Conservation (phyloP, 2,329 filamentous ascomycete species). For the Huntiella moniliformis region DNA sequence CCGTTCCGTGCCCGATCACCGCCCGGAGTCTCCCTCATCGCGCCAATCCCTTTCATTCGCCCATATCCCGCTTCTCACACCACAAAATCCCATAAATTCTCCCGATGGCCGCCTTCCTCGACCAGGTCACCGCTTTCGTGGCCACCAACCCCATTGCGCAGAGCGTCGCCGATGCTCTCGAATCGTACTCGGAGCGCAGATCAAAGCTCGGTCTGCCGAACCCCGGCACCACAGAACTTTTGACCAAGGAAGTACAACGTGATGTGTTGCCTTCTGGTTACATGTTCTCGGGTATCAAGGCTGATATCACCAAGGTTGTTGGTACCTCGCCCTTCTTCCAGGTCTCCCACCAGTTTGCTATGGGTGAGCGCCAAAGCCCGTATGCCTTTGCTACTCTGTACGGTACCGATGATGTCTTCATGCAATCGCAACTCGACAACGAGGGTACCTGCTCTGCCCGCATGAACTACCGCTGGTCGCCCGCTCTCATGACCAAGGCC, state of each 20-base stretch:
- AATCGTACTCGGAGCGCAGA: conserved; percentile 67
- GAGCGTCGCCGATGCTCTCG: conserved; percentile 58
- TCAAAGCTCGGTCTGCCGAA: conserved; percentile 76
- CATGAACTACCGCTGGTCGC: conserved; percentile 83
- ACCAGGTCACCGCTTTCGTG: conserved; percentile 42
- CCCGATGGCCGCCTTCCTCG: conserved; percentile 32
- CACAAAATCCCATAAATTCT: conserved; percentile 13
- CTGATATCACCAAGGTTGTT: conserved; percentile 92
- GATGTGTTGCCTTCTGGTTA: conserved; percentile 93
- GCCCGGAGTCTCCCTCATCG: neutral
- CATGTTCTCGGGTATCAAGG: conserved; percentile 90
- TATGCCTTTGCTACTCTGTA: conserved; percentile 92
- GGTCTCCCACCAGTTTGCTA: conserved; percentile 88
- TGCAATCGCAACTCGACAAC: conserved; percentile 90
- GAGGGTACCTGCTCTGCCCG: conserved; percentile 72
- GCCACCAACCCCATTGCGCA: conserved; percentile 54
- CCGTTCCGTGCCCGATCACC: neutral
- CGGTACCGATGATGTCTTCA: conserved; percentile 85
- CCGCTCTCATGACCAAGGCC: conserved; percentile 66
- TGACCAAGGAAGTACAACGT: conserved; percentile 81
- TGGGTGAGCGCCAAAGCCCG: conserved; percentile 82
- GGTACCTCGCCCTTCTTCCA: conserved; percentile 89
- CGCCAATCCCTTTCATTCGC: neutral
- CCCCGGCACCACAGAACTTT: conserved; percentile 78
- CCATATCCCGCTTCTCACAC: neutral